Conservation (phyloP, 352 stramenopile species). For the Phytophthora niederhauseri region DNA sequence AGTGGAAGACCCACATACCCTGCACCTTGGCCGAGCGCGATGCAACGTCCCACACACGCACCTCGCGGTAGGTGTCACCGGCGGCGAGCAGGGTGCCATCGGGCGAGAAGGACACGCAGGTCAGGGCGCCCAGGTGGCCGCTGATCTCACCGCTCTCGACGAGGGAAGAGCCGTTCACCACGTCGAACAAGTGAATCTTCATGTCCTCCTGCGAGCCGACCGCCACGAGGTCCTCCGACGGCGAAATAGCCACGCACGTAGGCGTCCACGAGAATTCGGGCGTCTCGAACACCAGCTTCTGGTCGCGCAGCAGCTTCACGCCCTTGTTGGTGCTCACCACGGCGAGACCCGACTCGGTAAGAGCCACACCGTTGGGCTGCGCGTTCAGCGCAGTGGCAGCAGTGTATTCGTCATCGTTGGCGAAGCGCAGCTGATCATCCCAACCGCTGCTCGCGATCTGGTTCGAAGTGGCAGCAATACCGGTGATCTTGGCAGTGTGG, state of each 20-base stretch:
- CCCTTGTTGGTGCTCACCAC: conserved; percentile 85
- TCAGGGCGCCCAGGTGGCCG: conserved; percentile 78
- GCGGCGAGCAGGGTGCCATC: conserved; percentile 85
- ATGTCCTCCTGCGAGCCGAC: conserved; percentile 86
- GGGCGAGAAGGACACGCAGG: conserved; percentile 84
- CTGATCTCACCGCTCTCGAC: conserved; percentile 69
- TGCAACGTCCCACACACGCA: conserved; percentile 90
- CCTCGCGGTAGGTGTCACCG: conserved; percentile 88
- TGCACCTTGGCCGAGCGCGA: conserved; percentile 87
- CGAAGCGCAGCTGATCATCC: conserved; percentile 91
- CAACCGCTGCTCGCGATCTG: conserved; percentile 89
- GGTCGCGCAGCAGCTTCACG: conserved; percentile 78
- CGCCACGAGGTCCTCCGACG: conserved; percentile 71
- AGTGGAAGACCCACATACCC: conserved; percentile 97
- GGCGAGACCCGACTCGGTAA: conserved; percentile 60
- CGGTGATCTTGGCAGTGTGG: conserved; percentile 84
- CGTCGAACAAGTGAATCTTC: conserved; percentile 89
- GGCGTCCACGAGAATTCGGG: conserved; percentile 80
- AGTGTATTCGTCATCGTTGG: conserved; percentile 62
- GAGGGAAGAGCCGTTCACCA: conserved; percentile 66
- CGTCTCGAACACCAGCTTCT: conserved; percentile 76
- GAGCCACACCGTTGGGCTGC: conserved; percentile 71
- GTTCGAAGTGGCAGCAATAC: conserved; percentile 66
- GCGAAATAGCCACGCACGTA: conserved; percentile 77
- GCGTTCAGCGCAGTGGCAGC: conserved; percentile 65